Evolutionary conservation across 352 stramenopile genomes (phyloP).

Genomic region (Saprolegnia diclina): DNA sequence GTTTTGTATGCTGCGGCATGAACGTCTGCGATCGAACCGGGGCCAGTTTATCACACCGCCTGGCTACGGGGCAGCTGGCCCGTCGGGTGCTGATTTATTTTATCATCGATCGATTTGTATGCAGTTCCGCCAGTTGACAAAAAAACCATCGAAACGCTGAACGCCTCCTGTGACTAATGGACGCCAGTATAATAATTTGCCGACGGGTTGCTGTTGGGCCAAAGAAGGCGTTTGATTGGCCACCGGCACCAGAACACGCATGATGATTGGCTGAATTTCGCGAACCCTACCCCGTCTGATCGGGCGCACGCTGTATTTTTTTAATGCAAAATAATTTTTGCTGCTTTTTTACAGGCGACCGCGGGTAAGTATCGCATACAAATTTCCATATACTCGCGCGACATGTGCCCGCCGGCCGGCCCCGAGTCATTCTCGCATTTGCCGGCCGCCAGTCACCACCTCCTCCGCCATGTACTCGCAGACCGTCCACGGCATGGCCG

Average conservation of each 20-base stretch:
- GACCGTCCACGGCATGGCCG: conserved; percentile 25
- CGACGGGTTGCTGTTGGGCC: not conserved
- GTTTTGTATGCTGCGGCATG: too few relatives aligned
- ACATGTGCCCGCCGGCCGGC: not conserved
- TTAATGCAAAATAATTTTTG: not conserved
- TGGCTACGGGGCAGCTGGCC: not conserved
- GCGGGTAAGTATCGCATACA: conserved; percentile 1
- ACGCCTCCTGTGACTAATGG: not conserved
- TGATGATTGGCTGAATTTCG: not conserved
- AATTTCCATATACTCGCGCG: not conserved
- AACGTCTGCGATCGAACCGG: too few relatives aligned
- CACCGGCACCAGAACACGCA: too few relatives aligned
- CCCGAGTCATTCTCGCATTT: conserved; percentile 12
- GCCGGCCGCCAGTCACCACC: not conserved
- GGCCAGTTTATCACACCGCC: not conserved
- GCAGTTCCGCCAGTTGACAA: not conserved
- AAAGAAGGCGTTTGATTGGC: not conserved
- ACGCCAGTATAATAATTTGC: not conserved
- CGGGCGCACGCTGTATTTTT: not conserved
- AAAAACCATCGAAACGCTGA: not conserved
- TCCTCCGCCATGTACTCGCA: conserved; percentile 27
- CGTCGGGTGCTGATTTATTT: not conserved
- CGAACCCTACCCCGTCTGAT: not conserved
- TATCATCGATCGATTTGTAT: not conserved
- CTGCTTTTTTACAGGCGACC: not conserved